Base-by-base conservation (phyloP, 805 yeast genomes). In the Nakazawaea molendinolei region DNA sequence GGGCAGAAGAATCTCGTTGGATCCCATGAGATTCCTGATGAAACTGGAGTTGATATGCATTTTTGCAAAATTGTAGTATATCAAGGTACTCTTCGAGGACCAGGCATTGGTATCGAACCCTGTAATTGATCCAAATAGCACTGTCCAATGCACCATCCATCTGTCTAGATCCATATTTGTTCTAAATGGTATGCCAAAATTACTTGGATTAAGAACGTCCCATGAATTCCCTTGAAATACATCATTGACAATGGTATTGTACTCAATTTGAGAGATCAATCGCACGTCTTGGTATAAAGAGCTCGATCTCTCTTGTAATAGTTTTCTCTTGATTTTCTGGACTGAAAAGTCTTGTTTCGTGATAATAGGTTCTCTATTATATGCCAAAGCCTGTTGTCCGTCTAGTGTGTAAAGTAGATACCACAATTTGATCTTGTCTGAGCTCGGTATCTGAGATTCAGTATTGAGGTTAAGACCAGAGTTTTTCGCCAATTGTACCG, bases 131-230 rank as follows among this genome's bases (percentile, higher is more conserved):
- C 82, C 72, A 15, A 79, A 56, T 27, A 79, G 53, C 8, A 80
- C 83, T 0, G 87, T 76, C 87, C 87, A 79, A 15, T 79, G 78
- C 4, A 79, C 84, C 85, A 79, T 79, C 87, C 87, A 79, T 53
- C 71, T 76, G 48, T 79, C 87, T 24, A 79, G 55, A 40, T 78
- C 84, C 39, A 79, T 54, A 49, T 79, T 79, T 5, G 78, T 69
- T 44, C 71, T 73, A 50, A 82, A 79, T 0, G 86, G 86, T 8
- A 79, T 64, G 0, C 87, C 87, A 51, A 79, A 72, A 1, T 73
- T 60, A 2, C 76, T 60, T 0, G 86, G 86, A 0, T 73, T 61
- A 26, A 79, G 53, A 15, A 76, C 51, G 37, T 71, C 77, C 82
- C 83, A 74, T 0, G 79, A 76, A 43, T 71, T 63, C 2, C 78